Evolutionary conservation across 202 grass and related monocot genomes (phyloP), one percentile per base, ranked within the genome.

Genomic region (Carex arenaria): DNA sequence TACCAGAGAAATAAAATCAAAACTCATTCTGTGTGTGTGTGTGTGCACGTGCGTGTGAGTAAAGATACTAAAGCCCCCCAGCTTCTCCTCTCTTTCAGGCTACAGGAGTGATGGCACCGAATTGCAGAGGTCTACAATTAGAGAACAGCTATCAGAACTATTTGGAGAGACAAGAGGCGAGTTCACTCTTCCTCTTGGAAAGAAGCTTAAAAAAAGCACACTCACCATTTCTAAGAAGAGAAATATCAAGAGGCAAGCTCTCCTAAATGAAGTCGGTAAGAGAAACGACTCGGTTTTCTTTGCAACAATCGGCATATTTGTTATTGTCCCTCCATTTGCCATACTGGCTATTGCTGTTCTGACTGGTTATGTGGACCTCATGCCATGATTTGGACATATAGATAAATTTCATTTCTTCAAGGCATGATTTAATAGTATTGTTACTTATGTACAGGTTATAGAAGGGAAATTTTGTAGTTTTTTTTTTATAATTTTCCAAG

Each of bases 241-340:
- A 87, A 98, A 98, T 84, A 94, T 95, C 88, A 95, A 92, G 84
- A 87, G 89, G 84, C 96, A 93, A 64, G 86, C 89, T 10, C 43
- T 93, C 76, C 91, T 95, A 34, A 93, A 87, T 74, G 87, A 95
- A 87, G 93, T 90, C 8, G 67, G 82, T 77, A 85, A 81, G 47
- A 69, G 91, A 64, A 95, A 98, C 1, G 91, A 98, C 60, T 98
- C 96, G 0, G 78, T 90, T 66, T 98, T 98, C 89, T 92, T 98
- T 14, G 91, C 96, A 1, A 85, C 91, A 0, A 81, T 98, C 9
- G 93, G 93, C 0, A 86, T 89, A 7, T 97, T 93, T 53, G 91
- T 98, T 42, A 89, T 95, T 11, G 84, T 92, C 23, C 96, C 91
- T 1, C 96, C 96, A 17, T 34, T 92, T 2, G 85, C 88, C 64